Conservation (phyloP, 192 early-diverging fungal species). For the Coemansia furcata region DNA sequence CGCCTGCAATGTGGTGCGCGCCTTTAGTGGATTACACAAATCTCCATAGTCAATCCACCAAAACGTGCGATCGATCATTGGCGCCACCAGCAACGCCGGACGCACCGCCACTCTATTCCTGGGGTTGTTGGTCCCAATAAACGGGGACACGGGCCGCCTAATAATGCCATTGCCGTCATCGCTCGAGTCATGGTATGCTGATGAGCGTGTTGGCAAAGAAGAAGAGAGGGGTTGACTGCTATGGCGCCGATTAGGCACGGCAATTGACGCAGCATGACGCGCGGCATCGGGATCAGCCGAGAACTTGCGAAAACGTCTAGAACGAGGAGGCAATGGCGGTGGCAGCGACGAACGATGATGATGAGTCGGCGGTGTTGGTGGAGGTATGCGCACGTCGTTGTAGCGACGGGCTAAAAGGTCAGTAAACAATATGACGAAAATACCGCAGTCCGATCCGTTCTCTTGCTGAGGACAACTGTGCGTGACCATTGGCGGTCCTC, state of each 20-base stretch:
- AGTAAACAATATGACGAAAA: slow-evolving; percentile 45
- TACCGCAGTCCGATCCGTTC: slow-evolving; percentile 41
- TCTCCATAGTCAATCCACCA: slow-evolving; percentile 54
- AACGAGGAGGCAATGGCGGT: neutral
- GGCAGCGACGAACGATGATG: neutral
- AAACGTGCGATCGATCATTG: slow-evolving; percentile 13
- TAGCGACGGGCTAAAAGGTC: slow-evolving; percentile 42
- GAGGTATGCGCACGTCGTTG: slow-evolving; percentile 23
- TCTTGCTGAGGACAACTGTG: slow-evolving; percentile 54
- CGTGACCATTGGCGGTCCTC: slow-evolving; percentile 17
- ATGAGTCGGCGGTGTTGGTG: neutral
- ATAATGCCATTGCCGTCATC: neutral
- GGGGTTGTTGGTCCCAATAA: neutral
- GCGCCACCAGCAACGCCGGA: neutral
- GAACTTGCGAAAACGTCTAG: neutral
- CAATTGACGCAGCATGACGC: neutral
- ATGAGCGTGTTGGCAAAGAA: neutral
- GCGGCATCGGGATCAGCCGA: neutral
- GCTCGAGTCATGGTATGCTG: neutral
- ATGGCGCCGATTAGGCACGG: neutral
- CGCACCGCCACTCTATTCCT: neutral
- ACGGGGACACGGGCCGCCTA: slow-evolving; percentile 15
- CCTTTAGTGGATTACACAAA: slow-evolving; percentile 32
- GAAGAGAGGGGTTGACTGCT: neutral
- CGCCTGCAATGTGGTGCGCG: slow-evolving; percentile 17